phyloP scores from a whole-genome alignment of 306 rosid genomes.

The Neltuma alba region DNA sequence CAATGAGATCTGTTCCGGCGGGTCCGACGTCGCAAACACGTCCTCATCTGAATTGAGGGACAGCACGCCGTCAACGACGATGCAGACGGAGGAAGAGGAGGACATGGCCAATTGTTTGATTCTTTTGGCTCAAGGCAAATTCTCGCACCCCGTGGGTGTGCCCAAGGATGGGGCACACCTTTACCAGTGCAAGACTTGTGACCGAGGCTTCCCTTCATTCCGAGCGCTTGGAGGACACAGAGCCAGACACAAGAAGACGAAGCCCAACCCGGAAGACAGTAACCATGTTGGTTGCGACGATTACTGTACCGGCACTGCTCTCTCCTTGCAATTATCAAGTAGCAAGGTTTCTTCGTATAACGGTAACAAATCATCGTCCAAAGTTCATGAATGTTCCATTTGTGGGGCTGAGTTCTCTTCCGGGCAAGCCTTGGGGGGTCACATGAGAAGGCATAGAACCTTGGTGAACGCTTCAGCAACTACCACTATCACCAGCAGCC shows the following conservation, averaged over 20 bases:
- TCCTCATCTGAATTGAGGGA: constrained; percentile 30
- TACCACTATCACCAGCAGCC: background rate
- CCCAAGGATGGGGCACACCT: constrained; percentile 9
- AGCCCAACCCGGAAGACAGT: constrained; percentile 28
- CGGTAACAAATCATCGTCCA: constrained; percentile 31
- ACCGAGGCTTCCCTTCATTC: constrained; percentile 73
- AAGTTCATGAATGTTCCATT: constrained; percentile 77
- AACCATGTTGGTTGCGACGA: background rate
- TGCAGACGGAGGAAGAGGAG: constrained; percentile 37
- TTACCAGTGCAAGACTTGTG: constrained; percentile 84
- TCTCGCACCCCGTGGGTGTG: background rate
- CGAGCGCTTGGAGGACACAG: constrained; percentile 97
- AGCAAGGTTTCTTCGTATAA: constrained; percentile 28
- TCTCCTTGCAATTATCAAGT: constrained; percentile 58
- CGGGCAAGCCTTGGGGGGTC: constrained; percentile 97
- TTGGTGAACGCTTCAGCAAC: constrained; percentile 23
- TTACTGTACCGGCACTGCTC: constrained; percentile 27
- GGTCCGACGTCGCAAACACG: constrained; percentile 17
- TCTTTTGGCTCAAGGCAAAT: constrained; percentile 67
- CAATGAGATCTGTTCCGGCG: constrained; percentile 25
- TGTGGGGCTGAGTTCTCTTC: constrained; percentile 84
- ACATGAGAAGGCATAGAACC: constrained; percentile 85
- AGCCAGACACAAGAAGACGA: constrained; percentile 81
- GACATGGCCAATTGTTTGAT: constrained; percentile 90
- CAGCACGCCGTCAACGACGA: background rate